Base-by-base conservation (phyloP, 2,329 filamentous ascomycete genomes). In the Torrubiellomyces zombiae region DNA sequence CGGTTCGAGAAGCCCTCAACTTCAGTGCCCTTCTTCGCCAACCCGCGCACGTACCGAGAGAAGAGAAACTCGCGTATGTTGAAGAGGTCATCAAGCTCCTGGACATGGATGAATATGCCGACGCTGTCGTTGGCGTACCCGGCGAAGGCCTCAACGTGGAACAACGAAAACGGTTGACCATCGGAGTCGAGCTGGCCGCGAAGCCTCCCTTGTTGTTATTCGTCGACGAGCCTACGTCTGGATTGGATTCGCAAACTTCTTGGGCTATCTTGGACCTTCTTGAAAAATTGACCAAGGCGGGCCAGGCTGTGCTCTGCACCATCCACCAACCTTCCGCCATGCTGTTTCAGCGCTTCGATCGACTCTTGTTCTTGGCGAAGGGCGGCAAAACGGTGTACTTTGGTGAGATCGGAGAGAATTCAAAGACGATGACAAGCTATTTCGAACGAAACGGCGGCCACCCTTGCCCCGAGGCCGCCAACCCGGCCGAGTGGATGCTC, bases 311-410 rank as follows among this genome's bases (percentile, higher is more conserved):
- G 50, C 71, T 94, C n/a, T 93, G 83, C 56, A 94, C 86, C 0
- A 94, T 94, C 32, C 86, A 95, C 48, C 86, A 95, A 50, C 86
- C 86, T n/a, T 91, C 81, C 9, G 83, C 85, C 17, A 83, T 92
- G 65, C 63, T 94, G 26, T 93, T 94, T 59, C 80, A 93, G 47
- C 76, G 81, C 30, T 94, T 89, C 45, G 80, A 89, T 42, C 68
- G 77, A 30, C 65, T 89, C 6, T 60, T 86, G 16, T 81, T 89
- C 56, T 56, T 89, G 10, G 72, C 74, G 17, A 74, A 67, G 42
- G 79, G 79, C 28, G 80, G 80, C 28, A 67, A 60, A 43, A 82
- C 77, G 2, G 75, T 86, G 22, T 89, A 89, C 56, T 86, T 82
- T 41, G 80, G 78, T 28, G 69, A 80, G 4, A 74, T 86, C 29